These are phyloP conservation scores for Cryptosporidium xiaoi DNA, from an alignment of 169 alveolate species.

Conservation along the genomic window DNA sequence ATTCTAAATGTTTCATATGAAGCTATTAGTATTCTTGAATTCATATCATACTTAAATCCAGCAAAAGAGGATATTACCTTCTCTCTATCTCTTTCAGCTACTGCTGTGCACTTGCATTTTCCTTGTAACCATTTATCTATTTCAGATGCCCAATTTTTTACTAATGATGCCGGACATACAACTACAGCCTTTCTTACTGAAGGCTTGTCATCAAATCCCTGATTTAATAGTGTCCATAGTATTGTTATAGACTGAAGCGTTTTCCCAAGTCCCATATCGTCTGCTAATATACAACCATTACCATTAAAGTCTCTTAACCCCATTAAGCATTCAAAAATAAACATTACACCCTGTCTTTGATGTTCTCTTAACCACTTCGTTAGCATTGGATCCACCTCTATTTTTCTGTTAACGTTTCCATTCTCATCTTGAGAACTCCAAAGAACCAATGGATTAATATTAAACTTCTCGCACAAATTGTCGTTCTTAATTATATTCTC, in stretches of 20 bases:
- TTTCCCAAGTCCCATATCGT: constrained; percentile 93
- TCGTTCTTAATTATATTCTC: constrained; percentile 8
- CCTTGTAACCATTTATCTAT: constrained; percentile 92
- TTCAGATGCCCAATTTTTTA: constrained; percentile 93
- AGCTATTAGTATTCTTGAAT: constrained; percentile 87
- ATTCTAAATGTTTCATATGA: constrained; percentile 92
- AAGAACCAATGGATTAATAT: constrained; percentile 23
- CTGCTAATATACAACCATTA: constrained; percentile 91
- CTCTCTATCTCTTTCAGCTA: constrained; percentile 88
- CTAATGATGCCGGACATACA: constrained; percentile 93
- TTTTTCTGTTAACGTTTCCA: constrained; percentile 26
- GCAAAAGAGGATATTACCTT: constrained; percentile 88
- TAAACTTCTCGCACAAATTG: background rate
- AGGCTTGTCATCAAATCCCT: constrained; percentile 86
- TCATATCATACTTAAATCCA: constrained; percentile 87
- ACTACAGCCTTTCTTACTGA: constrained; percentile 89
- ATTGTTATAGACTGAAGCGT: constrained; percentile 90
- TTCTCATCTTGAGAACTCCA: constrained; percentile 39
- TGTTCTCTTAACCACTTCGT: constrained; percentile 85
- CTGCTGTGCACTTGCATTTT: constrained; percentile 87
- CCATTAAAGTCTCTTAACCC: constrained; percentile 89
- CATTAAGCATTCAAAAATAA: constrained; percentile 91
- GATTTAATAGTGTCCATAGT: constrained; percentile 89
- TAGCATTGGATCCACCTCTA: constrained; percentile 79
- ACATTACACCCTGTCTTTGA: constrained; percentile 90